Evolutionary conservation across 202 grass and related monocot species (phyloP).

Genomic region (Saccharum hybrid): DNA sequence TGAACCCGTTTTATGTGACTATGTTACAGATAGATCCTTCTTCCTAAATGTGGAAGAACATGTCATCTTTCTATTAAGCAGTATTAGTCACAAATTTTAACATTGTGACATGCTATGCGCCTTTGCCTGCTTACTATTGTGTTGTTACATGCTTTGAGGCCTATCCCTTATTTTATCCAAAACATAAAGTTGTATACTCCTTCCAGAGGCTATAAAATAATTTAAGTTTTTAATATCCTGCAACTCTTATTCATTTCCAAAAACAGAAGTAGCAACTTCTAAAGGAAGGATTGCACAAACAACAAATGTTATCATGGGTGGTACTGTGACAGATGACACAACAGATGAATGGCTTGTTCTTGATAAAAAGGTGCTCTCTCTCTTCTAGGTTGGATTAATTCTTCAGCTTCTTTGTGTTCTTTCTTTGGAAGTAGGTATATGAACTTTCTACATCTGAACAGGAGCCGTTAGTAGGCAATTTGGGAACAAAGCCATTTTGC

Average conservation of each 20-base stretch:
- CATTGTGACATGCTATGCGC: not conserved
- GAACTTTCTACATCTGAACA: not conserved
- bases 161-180: not conserved
- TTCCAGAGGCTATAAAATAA: not conserved
- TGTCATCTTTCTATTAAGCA: not conserved
- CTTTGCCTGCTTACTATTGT: not conserved
- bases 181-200: not conserved
- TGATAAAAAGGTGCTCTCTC: slow-evolving; percentile 67
- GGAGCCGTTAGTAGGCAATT: not conserved
- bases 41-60: not conserved
- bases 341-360: slow-evolving; percentile 78
- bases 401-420: not conserved
- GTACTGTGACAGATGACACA: slow-evolving; percentile 76
- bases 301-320: slow-evolving; percentile 80
- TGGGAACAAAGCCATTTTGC: not conserved
- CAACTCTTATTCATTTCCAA: slow-evolving; percentile 28
- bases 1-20: too few relatives aligned
- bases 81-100: not conserved
- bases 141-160: not conserved
- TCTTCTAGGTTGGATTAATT: not conserved
- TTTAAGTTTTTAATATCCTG: not conserved
- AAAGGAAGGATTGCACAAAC: slow-evolving; percentile 76
- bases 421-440: not conserved
- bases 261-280: slow-evolving; percentile 76
- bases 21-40: not conserved